phyloP scores from a whole-genome alignment of 1,284 basidiomycete genomes.

The Rhodofomes roseus region DNA sequence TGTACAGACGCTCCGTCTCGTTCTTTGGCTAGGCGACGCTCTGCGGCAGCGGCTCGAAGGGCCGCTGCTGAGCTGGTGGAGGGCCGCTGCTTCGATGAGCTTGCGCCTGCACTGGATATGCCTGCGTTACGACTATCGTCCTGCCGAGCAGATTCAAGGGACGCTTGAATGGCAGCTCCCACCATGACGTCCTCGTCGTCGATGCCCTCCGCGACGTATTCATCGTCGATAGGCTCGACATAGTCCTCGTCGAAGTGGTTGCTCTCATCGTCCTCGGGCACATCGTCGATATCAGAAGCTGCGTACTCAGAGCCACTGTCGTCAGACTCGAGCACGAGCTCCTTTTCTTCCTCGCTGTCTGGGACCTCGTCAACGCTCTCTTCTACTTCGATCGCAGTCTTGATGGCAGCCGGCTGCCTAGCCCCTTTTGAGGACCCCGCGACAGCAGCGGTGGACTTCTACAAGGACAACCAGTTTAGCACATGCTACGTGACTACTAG shows the following conservation, averaged over 20 bases:
- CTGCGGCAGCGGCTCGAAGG: slow-evolving; percentile 48
- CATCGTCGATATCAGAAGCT: slow-evolving; percentile 34
- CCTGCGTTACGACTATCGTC: slow-evolving; percentile 28
- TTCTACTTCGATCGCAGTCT: slow-evolving; percentile 14
- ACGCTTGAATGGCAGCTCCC: slow-evolving; percentile 51
- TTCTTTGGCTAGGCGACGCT: slow-evolving; percentile 40
- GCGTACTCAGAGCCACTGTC: slow-evolving; percentile 60
- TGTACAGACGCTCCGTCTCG: slow-evolving; percentile 25
- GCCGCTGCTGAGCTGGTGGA: slow-evolving; percentile 38
- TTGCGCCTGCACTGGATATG: slow-evolving; percentile 34
- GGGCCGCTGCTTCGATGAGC: slow-evolving; percentile 31
- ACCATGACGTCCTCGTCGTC: slow-evolving; percentile 59
- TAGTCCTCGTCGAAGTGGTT: slow-evolving; percentile 13
- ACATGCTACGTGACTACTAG: neutral
- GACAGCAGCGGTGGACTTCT: neutral
- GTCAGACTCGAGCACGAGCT: slow-evolving; percentile 44
- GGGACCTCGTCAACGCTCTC: slow-evolving; percentile 26
- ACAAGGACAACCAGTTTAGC: slow-evolving; percentile 2
- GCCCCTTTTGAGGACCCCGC: slow-evolving; percentile 23
- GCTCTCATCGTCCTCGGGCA: slow-evolving; percentile 19
- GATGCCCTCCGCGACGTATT: slow-evolving; percentile 24
- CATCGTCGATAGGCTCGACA: slow-evolving; percentile 11
- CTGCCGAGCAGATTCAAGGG: slow-evolving; percentile 38
- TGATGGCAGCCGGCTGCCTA: slow-evolving; percentile 8
- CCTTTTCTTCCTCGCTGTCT: slow-evolving; percentile 36